A percentile compares a stretch with the other conserved stretches of the same genome.
Conservation (phyloP, 2,329 filamentous ascomycete genomes). For the Endocalyx cinctus region DNA sequence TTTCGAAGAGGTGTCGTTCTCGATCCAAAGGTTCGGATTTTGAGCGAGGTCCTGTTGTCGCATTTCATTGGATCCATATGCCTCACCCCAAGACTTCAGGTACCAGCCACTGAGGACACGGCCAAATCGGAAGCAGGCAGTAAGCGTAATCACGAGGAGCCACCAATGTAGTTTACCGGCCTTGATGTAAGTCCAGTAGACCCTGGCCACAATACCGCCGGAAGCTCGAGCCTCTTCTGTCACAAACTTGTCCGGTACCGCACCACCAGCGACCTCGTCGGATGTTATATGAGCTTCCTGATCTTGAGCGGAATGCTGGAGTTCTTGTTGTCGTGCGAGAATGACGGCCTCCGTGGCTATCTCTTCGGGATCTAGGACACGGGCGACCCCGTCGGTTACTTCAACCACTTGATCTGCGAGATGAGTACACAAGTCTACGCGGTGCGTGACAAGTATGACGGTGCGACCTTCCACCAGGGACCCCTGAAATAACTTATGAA, state of each 20-base stretch:
- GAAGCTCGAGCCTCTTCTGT: constrained; percentile 71
- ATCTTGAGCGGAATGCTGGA: constrained; percentile 20
- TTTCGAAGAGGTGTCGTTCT: too few relatives aligned
- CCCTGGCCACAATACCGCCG: constrained; percentile 67
- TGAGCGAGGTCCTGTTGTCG: constrained; percentile 9
- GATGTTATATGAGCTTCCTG: constrained; percentile 22
- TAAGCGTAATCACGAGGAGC: constrained; percentile 57
- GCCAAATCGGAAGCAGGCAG: constrained; percentile 58
- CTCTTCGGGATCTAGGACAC: constrained; percentile 42
- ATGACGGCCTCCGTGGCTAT: constrained; percentile 35
- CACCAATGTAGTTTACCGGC: constrained; percentile 75
- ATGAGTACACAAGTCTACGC: constrained; percentile 71
- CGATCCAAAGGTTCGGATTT: too few relatives aligned
- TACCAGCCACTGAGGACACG: constrained; percentile 72
- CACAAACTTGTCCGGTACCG: constrained; percentile 69
- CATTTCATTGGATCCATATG: constrained; percentile 45
- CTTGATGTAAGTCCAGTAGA: constrained; percentile 84
- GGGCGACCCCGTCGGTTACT: constrained; percentile 56
- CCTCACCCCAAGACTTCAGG: constrained; percentile 82
- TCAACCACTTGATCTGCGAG: constrained; percentile 71
- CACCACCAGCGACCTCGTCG: constrained; percentile 41
- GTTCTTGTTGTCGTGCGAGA: constrained; percentile 20
- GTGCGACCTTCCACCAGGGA: constrained; percentile 60
- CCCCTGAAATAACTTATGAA: constrained; percentile 58
- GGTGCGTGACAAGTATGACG: constrained; percentile 74